Conservation (phyloP, 768 basidiomycete genomes). For the Hericium rajendrae region DNA sequence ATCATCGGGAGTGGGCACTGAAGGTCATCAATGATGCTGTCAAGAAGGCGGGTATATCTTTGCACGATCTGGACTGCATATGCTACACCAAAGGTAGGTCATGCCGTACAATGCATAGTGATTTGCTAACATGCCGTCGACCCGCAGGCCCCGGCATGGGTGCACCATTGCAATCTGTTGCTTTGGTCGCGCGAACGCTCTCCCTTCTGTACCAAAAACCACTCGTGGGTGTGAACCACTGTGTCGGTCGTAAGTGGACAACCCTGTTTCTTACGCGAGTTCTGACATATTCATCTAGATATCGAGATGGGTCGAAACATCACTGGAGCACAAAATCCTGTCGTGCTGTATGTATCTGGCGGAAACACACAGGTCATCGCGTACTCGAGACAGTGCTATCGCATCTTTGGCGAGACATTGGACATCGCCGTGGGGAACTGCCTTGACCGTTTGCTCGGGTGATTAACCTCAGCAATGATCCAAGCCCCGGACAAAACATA, state of each 20-base stretch:
- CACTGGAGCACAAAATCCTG: conserved; percentile 88
- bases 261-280: not conserved
- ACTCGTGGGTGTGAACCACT: conserved; percentile 96
- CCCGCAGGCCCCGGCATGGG: conserved; percentile 95
- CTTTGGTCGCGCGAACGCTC: conserved; percentile 84
- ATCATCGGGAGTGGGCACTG: conserved; percentile 90
- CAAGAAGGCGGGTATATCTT: conserved; percentile 50
- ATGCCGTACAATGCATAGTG: not conserved
- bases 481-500: conserved; percentile 94
- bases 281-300: conserved; percentile 38
- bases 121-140: not conserved
- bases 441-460: conserved; percentile 95
- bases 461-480: conserved; percentile 90
- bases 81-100: conserved; percentile 88
- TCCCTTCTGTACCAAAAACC: conserved; percentile 85
- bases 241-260: conserved; percentile 76
- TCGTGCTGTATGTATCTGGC: conserved; percentile 96
- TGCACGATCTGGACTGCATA: conserved; percentile 85
- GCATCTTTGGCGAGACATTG: conserved; percentile 97
- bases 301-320: conserved; percentile 98
- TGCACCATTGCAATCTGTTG: conserved; percentile 90
- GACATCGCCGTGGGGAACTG: conserved; percentile 99
- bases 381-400: conserved; percentile 93
- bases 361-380: conserved; percentile 99
- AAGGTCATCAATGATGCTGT: conserved; percentile 74